These are phyloP conservation scores for Colletotrichum tabaci DNA, from an alignment of 2,329 filamentous ascomycete species.

Conservation along the genomic window DNA sequence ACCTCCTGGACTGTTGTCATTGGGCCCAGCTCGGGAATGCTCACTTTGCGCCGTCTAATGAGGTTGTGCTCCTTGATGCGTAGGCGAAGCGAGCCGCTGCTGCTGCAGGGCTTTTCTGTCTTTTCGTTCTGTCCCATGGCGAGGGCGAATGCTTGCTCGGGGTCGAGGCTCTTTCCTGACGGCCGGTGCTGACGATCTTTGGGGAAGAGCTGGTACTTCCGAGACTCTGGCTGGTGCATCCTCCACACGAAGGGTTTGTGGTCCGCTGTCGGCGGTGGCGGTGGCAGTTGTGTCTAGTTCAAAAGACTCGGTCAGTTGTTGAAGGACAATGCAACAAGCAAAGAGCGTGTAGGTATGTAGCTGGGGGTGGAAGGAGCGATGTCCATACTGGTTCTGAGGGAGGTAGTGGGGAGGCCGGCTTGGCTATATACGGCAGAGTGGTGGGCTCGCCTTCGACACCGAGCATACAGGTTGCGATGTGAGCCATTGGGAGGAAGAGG, in stretches of 20 bases:
- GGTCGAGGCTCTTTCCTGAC: slow-evolving; percentile 62
- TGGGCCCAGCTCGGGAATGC: slow-evolving; percentile 74
- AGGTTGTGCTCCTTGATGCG: slow-evolving; percentile 72
- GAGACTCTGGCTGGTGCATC: slow-evolving; percentile 69
- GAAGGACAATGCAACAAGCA: slow-evolving; percentile 41
- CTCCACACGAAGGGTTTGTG: slow-evolving; percentile 71
- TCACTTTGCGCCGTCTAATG: slow-evolving; percentile 73
- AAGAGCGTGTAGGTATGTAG: slow-evolving; percentile 16
- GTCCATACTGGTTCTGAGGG: slow-evolving; percentile 61
- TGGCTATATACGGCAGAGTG: slow-evolving; percentile 65
- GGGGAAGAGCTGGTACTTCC: slow-evolving; percentile 75
- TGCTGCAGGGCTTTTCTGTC: slow-evolving; percentile 54
- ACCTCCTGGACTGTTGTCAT: slow-evolving; percentile 79
- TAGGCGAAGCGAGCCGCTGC: slow-evolving; percentile 61
- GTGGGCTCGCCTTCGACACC: slow-evolving; percentile 59
- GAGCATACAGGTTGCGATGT: slow-evolving; percentile 73
- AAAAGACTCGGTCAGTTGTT: slow-evolving; percentile 39
- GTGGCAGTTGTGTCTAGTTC: slow-evolving; percentile 40
- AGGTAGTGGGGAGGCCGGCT: slow-evolving; percentile 62
- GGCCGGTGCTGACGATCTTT: slow-evolving; percentile 63
- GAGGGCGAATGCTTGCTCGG: slow-evolving; percentile 64
- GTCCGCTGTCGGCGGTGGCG: slow-evolving; percentile 47
- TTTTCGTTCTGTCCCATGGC: slow-evolving; percentile 61
- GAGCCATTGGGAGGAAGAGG: slow-evolving; percentile 65
- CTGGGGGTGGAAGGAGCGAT: slow-evolving; percentile 40